These are phyloP conservation scores for Graphilbum ipis-grandicollis DNA, from an alignment of 2,329 filamentous ascomycete genomes.

Conservation along the genomic window DNA sequence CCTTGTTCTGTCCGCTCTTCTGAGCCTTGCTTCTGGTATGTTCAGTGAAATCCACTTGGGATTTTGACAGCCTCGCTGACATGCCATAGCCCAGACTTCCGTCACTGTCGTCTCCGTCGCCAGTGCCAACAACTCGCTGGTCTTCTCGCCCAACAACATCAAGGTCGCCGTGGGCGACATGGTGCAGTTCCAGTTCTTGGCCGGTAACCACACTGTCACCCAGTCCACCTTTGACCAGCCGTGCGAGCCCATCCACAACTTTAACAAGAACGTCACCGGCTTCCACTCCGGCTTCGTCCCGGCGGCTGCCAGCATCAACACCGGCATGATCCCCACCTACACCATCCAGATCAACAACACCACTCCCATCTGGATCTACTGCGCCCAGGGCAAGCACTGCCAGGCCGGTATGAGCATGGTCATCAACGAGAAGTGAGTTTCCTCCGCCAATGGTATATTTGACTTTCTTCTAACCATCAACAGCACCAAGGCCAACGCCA, in stretches of 20 bases:
- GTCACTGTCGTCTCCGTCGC: constrained; percentile 41
- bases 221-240: constrained; percentile 47
- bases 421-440: constrained; percentile 52
- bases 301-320: constrained; percentile 32
- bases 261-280: constrained; percentile 32
- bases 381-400: constrained; percentile 58
- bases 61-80: too few species aligned
- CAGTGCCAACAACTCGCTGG: constrained; percentile 33
- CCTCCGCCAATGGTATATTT: neutral
- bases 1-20: constrained; percentile 27
- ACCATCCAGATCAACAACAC: constrained; percentile 52
- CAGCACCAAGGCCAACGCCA: constrained; percentile 31
- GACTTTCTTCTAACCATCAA: neutral
- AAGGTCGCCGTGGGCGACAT: constrained; percentile 43
- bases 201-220: constrained; percentile 61
- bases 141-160: constrained; percentile 50
- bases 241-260: constrained; percentile 19
- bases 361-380: constrained; percentile 65
- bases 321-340: constrained; percentile 45
- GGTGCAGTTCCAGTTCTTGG: constrained; percentile 50
- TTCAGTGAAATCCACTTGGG: too few species aligned
- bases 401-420: constrained; percentile 60
- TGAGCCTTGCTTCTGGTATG: constrained; percentile 28
- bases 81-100: constrained; percentile 12
- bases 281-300: constrained; percentile 55